Base-by-base conservation (phyloP, 2,329 filamentous ascomycete species). In the Epichloe amarillans region DNA sequence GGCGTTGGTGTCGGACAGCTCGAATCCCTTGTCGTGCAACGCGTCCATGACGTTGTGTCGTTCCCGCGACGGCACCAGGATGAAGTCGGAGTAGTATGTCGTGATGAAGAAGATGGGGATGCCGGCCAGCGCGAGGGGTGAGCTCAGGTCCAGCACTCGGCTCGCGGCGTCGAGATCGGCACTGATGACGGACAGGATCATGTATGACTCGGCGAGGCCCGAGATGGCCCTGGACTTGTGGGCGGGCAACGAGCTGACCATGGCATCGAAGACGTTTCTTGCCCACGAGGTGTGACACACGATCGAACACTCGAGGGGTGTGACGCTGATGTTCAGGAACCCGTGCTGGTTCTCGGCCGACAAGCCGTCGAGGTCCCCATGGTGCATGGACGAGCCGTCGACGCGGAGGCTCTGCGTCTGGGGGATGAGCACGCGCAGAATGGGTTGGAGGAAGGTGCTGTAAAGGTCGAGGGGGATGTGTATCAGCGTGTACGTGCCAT, bases 81-180 rank as follows among this genome's bases (percentile, higher is more conserved):
- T 94, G 68, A 95, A 97, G 70, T 98, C 91, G 36, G 87, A 93
- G 69, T 95, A 97, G 69, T 97, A 98, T 35, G 89, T 96, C 3
- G 91, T 96, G 65, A 96, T 95, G 76, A 97, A 97, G 73, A 97
- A 96, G 62, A 98, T 95, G 49, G 91, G 87, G 49, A 97, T 93
- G 59, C 88, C 88, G 47, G 91, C 91, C 64, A 96, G 76, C 30
- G 93, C 91, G 35, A 97, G 75, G 5, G 91, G 93, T 49, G 84
- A 90, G 7, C 90, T 96, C 54, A 98, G 69, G 62, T 97, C 91
- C 59, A 96, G 79, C 6, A 98, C 91, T 51, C 90, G 80, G 59
- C 90, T 88, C 6, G 89, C 90, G 10, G 91, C 90, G 63, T 96
- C 90, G 59, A 95, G 82, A 7, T 90, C 89, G 58, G 90, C 86